These are phyloP conservation scores for Lepiota venenata DNA, from an alignment of 768 basidiomycete species.

Conservation along the genomic window DNA sequence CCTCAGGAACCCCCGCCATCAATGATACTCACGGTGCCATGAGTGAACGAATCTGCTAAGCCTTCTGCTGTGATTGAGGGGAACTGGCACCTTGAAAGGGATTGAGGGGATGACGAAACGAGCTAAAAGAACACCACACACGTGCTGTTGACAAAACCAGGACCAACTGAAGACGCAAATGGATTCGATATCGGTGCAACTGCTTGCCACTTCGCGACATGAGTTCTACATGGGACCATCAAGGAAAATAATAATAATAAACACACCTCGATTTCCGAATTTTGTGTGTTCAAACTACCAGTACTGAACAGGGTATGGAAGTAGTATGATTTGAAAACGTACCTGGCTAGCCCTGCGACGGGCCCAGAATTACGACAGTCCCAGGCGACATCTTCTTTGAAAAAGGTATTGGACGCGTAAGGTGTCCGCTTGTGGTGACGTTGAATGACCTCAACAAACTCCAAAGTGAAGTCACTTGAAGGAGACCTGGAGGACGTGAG, in stretches of 20 bases:
- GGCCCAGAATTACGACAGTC: conserved; percentile 40
- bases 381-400: conserved; percentile 44
- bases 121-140: conserved; percentile 18
- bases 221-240: too few relatives aligned
- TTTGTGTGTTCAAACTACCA: background rate
- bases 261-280: conserved; percentile 27
- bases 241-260: background rate
- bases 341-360: conserved; percentile 29
- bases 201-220: conserved; percentile 36
- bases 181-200: conserved; percentile 36
- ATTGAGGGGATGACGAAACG: background rate
- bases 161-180: conserved; percentile 36
- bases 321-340: background rate
- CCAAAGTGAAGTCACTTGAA: conserved; percentile 29
- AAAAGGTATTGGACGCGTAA: conserved; percentile 47
- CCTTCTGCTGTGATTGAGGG: conserved; percentile 46
- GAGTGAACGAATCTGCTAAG: conserved; percentile 39
- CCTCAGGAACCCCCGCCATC: background rate
- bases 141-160: conserved; percentile 42
- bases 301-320: background rate
- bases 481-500: conserved; percentile 26
- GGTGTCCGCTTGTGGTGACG: conserved; percentile 53
- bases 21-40: conserved; percentile 33
- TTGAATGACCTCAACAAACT: conserved; percentile 51
- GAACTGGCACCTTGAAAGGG: conserved; percentile 38